Percentiles rank a stretch among this genome's conserved stretches.
Conservation (phyloP, 225 moss, liverwort and hornwort genomes). For the Neckera pumila region DNA sequence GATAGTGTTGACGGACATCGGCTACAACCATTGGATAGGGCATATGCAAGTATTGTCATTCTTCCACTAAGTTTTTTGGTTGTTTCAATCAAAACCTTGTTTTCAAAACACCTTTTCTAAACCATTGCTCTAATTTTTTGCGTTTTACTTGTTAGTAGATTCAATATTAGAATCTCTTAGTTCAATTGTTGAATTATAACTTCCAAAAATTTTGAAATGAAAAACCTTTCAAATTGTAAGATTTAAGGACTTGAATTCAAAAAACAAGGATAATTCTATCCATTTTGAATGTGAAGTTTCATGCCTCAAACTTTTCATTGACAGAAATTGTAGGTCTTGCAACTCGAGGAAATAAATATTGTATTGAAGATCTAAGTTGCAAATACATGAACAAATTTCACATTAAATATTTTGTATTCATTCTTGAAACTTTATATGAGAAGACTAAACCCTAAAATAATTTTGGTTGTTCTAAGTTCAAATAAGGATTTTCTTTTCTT, state of each 20-base stretch:
- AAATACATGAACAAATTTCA: neutral
- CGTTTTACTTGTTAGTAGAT: neutral
- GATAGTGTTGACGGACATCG: too few species aligned
- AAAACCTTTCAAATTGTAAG: too few species aligned
- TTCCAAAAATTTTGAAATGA: neutral
- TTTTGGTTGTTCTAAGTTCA: too few species aligned
- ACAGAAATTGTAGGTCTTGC: neutral
- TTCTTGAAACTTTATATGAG: neutral
- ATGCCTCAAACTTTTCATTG: neutral
- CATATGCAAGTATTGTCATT: rapidly evolving
- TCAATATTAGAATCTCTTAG: neutral
- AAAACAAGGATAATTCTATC: neutral
- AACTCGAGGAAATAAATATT: neutral
- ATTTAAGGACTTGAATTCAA: neutral
- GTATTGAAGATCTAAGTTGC: neutral
- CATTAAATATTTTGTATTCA: neutral
- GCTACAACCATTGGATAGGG: too few species aligned
- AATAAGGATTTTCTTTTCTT: neutral
- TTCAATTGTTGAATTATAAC: neutral
- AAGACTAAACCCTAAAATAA: too few species aligned
- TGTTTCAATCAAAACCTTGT: too few species aligned
- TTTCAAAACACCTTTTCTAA: neutral
- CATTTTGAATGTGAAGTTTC: neutral
- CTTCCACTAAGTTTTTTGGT: too few species aligned
- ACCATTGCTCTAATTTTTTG: neutral